phyloP scores from a whole-genome alignment of 805 yeast species.

The Nakazawaea laoshanensis region DNA sequence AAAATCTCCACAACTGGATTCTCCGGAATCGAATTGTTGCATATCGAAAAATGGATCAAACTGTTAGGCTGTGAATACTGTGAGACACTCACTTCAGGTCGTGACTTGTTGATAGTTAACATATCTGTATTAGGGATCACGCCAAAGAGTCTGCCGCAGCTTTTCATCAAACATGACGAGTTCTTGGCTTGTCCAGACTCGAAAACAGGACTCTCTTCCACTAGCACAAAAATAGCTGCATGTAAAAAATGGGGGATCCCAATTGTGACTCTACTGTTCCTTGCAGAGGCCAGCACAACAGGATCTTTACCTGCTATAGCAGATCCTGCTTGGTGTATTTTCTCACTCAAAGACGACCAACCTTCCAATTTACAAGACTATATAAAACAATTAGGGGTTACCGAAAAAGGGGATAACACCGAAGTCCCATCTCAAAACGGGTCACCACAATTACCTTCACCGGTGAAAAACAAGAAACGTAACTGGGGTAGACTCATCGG shows the following conservation, averaged over 20 bases:
- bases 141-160: conserved; percentile 28
- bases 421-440: not conserved
- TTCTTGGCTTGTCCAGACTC: conserved; percentile 15
- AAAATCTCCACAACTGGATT: conserved; percentile 47
- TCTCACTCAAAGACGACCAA: conserved; percentile 29
- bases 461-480: conserved; percentile 32
- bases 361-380: too few species aligned
- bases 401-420: conserved; percentile 7
- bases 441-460: conserved; percentile 40
- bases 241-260: conserved; percentile 53
- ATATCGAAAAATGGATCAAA: conserved; percentile 53
- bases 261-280: conserved; percentile 43
- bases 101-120: conserved; percentile 53
- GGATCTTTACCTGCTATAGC: conserved; percentile 31
- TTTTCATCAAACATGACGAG: conserved; percentile 24
- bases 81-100: conserved; percentile 36
- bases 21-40: conserved; percentile 68
- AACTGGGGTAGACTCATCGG: conserved; percentile 43
- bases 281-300: conserved; percentile 41
- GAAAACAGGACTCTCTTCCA: conserved; percentile 27
- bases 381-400: too few species aligned
- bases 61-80: conserved; percentile 43
- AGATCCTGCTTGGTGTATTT: conserved; percentile 47
- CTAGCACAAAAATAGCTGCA: conserved; percentile 47
- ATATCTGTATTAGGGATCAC: conserved; percentile 35